Percentiles rank a stretch among this genome's conserved stretches.
Conservation (phyloP, 805 yeast genomes). For the Spencermartinsiella europaea region DNA sequence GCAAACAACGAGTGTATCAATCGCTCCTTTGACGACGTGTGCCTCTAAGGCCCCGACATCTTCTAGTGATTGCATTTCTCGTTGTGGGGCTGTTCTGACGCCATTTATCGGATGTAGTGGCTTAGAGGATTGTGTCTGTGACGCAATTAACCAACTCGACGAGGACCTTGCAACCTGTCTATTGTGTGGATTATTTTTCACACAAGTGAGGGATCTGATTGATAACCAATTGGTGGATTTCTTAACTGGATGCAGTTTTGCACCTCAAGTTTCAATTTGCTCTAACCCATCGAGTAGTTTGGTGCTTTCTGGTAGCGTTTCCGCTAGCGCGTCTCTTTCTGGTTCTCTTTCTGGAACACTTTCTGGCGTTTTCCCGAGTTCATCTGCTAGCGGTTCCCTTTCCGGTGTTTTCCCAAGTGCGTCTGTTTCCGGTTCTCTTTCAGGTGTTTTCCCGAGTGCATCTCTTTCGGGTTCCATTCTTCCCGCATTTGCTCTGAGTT, state of each 20-base stretch:
- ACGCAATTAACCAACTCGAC: background rate
- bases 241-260: background rate
- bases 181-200: conserved; percentile 2
- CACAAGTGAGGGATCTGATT: background rate
- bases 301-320: background rate
- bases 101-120: background rate
- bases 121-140: conserved; percentile 4
- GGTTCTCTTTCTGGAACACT: background rate
- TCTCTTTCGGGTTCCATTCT: background rate
- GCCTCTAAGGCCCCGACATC: background rate
- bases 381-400: background rate
- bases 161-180: conserved; percentile 7
- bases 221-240: background rate
- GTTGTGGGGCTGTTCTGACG: conserved; percentile 3
- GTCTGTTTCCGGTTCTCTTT: no score
- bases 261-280: background rate
- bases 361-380: background rate
- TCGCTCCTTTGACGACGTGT: background rate
- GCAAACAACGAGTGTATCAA: background rate
- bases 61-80: background rate
- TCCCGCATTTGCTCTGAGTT: no score
- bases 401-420: no score
- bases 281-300: background rate
- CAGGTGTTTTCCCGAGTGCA: background rate
- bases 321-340: conserved; percentile 17